Base-by-base conservation (phyloP, 2,329 filamentous ascomycete species). In the Xenoacremonium recifei region DNA sequence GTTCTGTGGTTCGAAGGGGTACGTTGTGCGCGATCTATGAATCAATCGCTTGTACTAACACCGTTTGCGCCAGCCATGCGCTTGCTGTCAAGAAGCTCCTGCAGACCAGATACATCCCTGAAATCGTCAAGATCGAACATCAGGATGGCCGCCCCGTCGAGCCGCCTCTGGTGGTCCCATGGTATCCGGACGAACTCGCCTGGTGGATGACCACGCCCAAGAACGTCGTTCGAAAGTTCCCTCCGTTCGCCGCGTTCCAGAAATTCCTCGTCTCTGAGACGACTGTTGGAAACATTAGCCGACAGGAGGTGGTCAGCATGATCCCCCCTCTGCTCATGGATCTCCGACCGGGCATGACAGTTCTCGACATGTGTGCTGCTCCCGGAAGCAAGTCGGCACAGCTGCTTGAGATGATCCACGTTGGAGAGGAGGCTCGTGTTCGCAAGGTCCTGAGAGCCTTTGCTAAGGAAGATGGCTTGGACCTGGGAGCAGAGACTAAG, bases 161-260 rank as follows among this genome's bases (percentile, higher is more conserved):
- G 48, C 82, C 93, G 11, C 93, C 93, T 9, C 76, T 81, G 61
- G 79, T 88, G 1, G 85, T 99, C 42, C 73, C 83, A 21, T 97
- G 92, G 89, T 99, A 96, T 65, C 93, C 93, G 31, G 90, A 97
- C 62, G 82, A 89, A 60, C 82, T 99, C 47, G 93, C 93, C 37
- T 99, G 95, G 87, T 90, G 84, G 67, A 97, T 97, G 90, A 96
- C 91, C 34, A 97, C 92, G 5, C 89, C 93, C 49, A 99, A 97
- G 77, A 91, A 95, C 61, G 85, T 97, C 52, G 80, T 99, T 49
- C 86, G 93, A 58, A 91, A 91, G 63, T 96, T 95, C 66, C 83
- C 89, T 25, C 93, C 93, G 3, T 99, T 99, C 64, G 85, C 90
- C 37, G 86, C 88, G 20, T 97, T 99, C 70, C 93, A 99, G 66